Percentiles rank a stretch among this genome's conserved stretches.
These are phyloP conservation scores for Balamuthia mandrillaris DNA, from an alignment of 208 protist genomes.

Conservation along the genomic window DNA sequence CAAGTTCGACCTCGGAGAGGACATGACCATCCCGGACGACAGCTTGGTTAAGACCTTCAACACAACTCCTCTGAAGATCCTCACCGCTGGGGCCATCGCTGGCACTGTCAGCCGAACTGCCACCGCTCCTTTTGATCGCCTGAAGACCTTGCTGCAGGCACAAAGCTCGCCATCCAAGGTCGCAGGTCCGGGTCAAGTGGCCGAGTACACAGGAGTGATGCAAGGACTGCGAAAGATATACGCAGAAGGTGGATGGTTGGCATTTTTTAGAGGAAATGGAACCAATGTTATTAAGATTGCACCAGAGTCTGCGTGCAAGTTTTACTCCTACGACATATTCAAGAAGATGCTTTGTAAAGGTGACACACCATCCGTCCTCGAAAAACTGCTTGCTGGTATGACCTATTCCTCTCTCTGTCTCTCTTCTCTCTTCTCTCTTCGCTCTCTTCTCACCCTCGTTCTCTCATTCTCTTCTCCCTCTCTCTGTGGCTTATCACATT, in stretches of 20 bases:
- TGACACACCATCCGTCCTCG: neutral
- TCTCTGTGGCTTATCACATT: too few species aligned
- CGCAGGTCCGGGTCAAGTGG: neutral
- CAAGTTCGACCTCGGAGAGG: neutral
- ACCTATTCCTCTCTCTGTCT: too few species aligned
- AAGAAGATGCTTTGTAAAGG: conserved; percentile 31
- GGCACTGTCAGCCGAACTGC: conserved; percentile 16
- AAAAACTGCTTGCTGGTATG: conserved; percentile 29
- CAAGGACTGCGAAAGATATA: conserved; percentile 20
- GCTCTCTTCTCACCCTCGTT: too few species aligned
- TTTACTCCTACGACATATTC: conserved; percentile 31
- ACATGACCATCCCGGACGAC: conserved; percentile 4
- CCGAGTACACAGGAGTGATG: neutral
- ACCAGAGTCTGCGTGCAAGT: conserved; percentile 38
- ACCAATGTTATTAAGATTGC: conserved; percentile 45
- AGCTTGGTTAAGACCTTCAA: too few species aligned
- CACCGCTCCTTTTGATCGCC: conserved; percentile 34
- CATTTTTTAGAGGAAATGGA: conserved; percentile 33
- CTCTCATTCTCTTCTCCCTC: too few species aligned
- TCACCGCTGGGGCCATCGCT: conserved; percentile 19
- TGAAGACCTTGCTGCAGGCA: conserved; percentile 39
- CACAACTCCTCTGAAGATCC: conserved; percentile 12
- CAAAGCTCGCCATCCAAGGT: conserved; percentile 19
- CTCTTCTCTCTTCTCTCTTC: too few species aligned
- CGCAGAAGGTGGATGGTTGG: neutral